Evolutionary conservation across 2,329 filamentous ascomycete genomes (phyloP), one percentile per base, ranked within the genome.

Genomic region (Cordyceps javanica): DNA sequence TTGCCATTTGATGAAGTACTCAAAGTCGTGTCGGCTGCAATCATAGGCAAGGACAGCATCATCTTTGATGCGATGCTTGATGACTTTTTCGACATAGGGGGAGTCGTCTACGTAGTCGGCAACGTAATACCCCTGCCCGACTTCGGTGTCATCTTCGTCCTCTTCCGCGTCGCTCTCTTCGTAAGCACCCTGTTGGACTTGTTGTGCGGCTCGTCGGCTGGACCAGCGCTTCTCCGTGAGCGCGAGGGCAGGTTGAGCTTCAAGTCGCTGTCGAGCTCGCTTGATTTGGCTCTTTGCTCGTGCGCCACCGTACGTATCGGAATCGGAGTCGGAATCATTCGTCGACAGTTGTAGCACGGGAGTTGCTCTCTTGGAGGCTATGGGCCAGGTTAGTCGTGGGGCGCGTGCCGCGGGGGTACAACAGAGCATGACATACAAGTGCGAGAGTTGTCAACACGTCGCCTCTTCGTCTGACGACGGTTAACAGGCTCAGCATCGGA

Each of bases 1-100:
- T 72, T 97, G 90, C 94, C 95, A 99, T 76, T 99, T 99, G 73
- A 99, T 91, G 72, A 87, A 83, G 65, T 80, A 99, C 67, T 97
- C 91, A 65, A 94, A 97, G 68, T 97, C 90, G 55, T 91, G 83
- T 64, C 81, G 79, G 25, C 73, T 78, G 2, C 79, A 70, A 49
- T 90, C 86, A 57, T 77, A 76, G 14, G 79, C 73, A 58, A 84
- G 71, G 61, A 82, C 83, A 48, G 82, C 73, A 16, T 81, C 90
- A 34, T 90, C 87, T 69, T 86, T 89, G 38, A 90, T 76, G 50
- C 89, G 86, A 71, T 97, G 92, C 62, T 95, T 90, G 55, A 99
- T 83, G 54, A 99, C 88, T 62, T 90, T 86, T 69, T 99, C 94
- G 63, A 99, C 91, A 64, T 91, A 91, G 19, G 91, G 90, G 3